phyloP scores from a whole-genome alignment of 352 stramenopile genomes.

The Globisporangium yorkense region DNA sequence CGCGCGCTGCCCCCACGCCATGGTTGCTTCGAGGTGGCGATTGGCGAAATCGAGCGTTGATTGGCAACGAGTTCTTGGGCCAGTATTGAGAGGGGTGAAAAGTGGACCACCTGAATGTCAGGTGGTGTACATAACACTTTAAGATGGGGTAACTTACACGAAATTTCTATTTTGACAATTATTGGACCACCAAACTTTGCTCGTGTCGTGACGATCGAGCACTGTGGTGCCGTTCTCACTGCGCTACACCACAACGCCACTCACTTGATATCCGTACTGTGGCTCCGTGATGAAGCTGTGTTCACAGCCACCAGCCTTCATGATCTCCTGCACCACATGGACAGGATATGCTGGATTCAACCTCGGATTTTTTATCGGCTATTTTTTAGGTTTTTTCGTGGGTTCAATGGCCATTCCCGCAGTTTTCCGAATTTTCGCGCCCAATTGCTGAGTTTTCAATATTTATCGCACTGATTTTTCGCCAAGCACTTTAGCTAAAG shows the following conservation, averaged over 20 bases:
- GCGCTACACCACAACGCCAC: not conserved
- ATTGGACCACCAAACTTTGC: not conserved
- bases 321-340: not conserved
- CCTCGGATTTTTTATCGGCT: not conserved
- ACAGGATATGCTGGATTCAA: not conserved
- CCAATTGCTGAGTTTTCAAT: no score
- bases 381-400: not conserved
- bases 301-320: not conserved
- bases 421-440: not conserved
- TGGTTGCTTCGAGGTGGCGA: conserved; percentile 15
- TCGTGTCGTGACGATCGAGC: no score
- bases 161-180: not conserved
- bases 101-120: not conserved
- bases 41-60: not conserved
- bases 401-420: not conserved
- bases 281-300: not conserved
- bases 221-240: not conserved
- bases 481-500: conserved; percentile 1
- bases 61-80: not conserved
- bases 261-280: not conserved
- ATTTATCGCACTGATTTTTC: not conserved
- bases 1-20: conserved; percentile 69
- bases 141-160: not conserved
- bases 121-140: not conserved
- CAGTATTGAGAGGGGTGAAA: not conserved